Evolutionary conservation across 179 eudicot genomes (phyloP), one percentile per base, ranked within the genome.

Genomic region (Nepenthes alata): DNA sequence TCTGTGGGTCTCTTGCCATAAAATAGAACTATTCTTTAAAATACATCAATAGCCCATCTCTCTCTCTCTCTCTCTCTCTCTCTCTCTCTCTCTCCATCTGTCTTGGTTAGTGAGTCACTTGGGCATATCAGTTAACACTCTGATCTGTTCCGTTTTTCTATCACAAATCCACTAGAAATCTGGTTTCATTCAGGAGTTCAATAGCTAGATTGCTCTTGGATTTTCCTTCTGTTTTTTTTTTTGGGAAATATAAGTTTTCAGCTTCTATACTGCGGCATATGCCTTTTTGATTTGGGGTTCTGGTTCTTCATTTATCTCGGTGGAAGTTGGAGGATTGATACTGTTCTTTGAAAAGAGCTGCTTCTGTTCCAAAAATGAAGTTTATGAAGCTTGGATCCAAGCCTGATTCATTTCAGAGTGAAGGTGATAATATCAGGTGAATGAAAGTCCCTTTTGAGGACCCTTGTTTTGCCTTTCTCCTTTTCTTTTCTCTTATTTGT

Each of bases 311-410:
- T 64, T 38, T 2, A 15, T 11, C 25, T 37, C 36, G 63, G 7
- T 12, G 52, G 54, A 71, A 41, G 38, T 65, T 70, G 37, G 52
- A 47, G 60, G 61, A 51, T 56, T 47, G 36, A 5, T 4, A 35
- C 16, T 61, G 13, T 9, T 44, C 37, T n/a, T 6, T 41, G 11
- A 47, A 61, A 47, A 0, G 4, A 35, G 39, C 44, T 15, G 11
- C 63, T 50, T 47, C 48, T 49, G 16, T 41, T 72, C 56, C 41
- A 64, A 59, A 74, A 60, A 79, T 79, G 83, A 79, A 79, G 80
- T 79, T 79, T 56, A 79, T 79, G 83, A 79, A 79, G 67, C 80
- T 79, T 70, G 83, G 83, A 76, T 79, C 83, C 65, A 79, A 79
- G 49, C 78, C 80, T 67, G 83, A 79, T 64, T 65, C 83, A 3